Evolutionary conservation across 2,329 filamentous ascomycete genomes (phyloP), one percentile per base, ranked within the genome.

Genomic region (Helotiales sp.): DNA sequence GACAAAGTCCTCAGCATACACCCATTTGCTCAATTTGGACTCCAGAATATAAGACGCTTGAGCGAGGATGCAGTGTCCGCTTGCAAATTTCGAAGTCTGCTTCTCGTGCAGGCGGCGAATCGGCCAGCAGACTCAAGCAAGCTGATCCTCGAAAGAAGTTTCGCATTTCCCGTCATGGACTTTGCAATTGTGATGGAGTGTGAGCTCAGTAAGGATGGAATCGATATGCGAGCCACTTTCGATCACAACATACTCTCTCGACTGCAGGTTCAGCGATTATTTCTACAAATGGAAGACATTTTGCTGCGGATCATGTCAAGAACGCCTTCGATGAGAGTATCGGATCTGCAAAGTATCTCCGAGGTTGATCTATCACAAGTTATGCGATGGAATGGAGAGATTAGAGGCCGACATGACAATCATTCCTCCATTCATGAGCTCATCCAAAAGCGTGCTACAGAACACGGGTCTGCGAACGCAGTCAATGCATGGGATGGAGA

Each of bases 1-100:
- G 75, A 80, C n/a, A 77, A 81, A 49, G 81, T 80, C 0, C 78
- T 82, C 0, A 75, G 81, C 10, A 82, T 84, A 69, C 83, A 85
- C 15, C 82, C 64, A 7, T 67, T 58, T 40, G 64, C 62, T 17
- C 68, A 70, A 24, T 50, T 61, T 26, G 68, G 68, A 11, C 57
- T 70, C 15, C 65, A 68, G 37, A 62, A 61, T 20, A 70, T 70
- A 30, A 22, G 59, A 34, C 50, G 61, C 5, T 30, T 68, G 6
- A 66, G 65, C 30, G 37, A 60, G 45, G 65, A 66, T 22, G 63
- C 63, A 11, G 28, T 32, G 3, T 37, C 47, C n/a, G 66, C 49
- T 30, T 70, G 66, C 45, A 61, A 66, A 6, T 70, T 70, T 22
- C 59, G 63, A 30, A 69, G 43, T 55, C 57, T 69, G 2, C 63